Evolutionary conservation across 1,284 basidiomycete species (phyloP).

Genomic region (Ustilago tritici): DNA sequence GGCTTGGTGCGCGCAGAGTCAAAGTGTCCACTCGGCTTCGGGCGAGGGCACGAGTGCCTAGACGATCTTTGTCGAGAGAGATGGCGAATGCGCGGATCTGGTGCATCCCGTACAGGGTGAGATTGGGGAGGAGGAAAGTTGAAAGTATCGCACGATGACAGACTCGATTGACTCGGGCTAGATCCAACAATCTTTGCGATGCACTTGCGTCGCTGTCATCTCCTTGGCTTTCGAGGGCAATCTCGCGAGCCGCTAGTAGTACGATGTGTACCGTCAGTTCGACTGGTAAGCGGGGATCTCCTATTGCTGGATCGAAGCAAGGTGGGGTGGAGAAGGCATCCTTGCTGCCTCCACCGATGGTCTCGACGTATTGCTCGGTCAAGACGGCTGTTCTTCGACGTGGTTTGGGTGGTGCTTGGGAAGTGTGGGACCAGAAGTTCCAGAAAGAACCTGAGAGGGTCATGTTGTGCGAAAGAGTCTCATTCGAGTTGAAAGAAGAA

Average conservation of each 20-base stretch:
- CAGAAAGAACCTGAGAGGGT: constrained; percentile 35
- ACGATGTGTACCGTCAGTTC: constrained; percentile 42
- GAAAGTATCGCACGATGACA: constrained; percentile 30
- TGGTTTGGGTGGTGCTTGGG: constrained; percentile 7
- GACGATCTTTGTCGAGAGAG: constrained; percentile 24
- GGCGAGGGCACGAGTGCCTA: constrained; percentile 15
- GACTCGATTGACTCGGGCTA: constrained; percentile 24
- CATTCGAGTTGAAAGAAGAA: constrained; percentile 14
- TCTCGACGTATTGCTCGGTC: constrained; percentile 43
- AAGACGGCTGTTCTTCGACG: constrained; percentile 23
- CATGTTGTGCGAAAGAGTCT: constrained; percentile 16
- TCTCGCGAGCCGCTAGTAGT: constrained; percentile 22
- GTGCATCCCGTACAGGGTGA: constrained; percentile 18
- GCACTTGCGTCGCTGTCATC: background rate
- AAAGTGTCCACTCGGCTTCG: constrained; percentile 10
- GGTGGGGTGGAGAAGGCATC: background rate
- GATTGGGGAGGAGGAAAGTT: constrained; percentile 10
- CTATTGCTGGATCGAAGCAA: background rate
- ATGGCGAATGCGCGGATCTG: constrained; percentile 29
- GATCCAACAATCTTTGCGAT: constrained; percentile 16
- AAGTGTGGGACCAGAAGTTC: constrained; percentile 20
- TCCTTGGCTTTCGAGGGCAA: background rate
- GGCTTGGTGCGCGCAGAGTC: constrained; percentile 17
- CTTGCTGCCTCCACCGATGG: constrained; percentile 33
- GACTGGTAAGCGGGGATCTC: constrained; percentile 22